These are phyloP conservation scores for Aspergillus piperis DNA, from an alignment of 2,329 filamentous ascomycete genomes.

Conservation along the genomic window DNA sequence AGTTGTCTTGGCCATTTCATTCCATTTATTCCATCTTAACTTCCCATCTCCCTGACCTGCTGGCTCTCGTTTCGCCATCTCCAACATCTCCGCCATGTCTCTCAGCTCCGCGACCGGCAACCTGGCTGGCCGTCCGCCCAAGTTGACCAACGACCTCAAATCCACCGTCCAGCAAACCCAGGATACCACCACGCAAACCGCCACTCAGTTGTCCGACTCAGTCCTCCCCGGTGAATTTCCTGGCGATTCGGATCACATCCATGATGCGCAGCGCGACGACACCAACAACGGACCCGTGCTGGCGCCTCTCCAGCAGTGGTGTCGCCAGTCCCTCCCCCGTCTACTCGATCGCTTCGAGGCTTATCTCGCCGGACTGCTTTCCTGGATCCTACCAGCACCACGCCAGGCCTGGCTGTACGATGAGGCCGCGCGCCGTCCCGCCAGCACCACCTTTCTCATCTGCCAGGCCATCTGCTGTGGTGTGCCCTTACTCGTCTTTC, in stretches of 20 bases:
- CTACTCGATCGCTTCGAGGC: slow-evolving; percentile 32
- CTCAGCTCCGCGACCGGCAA: slow-evolving; percentile 28
- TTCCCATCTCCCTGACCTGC: too few species aligned
- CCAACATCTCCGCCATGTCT: slow-evolving; percentile 21
- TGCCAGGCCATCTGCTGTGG: slow-evolving; percentile 38
- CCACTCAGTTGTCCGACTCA: slow-evolving; percentile 22
- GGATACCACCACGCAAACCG: slow-evolving; percentile 18
- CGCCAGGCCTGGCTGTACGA: slow-evolving; percentile 33
- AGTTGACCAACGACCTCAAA: slow-evolving; percentile 18
- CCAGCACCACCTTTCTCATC: slow-evolving; percentile 35
- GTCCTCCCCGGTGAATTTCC: slow-evolving; percentile 32
- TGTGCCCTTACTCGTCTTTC: slow-evolving; percentile 36
- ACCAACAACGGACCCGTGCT: slow-evolving; percentile 22
- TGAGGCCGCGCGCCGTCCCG: slow-evolving; percentile 30
- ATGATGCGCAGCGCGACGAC: slow-evolving; percentile 3
- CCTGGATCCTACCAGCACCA: slow-evolving; percentile 28
- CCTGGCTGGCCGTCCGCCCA: slow-evolving; percentile 22
- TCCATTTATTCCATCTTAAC: too few species aligned
- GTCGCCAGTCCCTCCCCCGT: slow-evolving; percentile 22
- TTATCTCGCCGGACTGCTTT: slow-evolving; percentile 25
- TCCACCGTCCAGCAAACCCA: slow-evolving; percentile 16
- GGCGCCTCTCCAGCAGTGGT: slow-evolving; percentile 19
- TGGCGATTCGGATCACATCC: slow-evolving; percentile 20
- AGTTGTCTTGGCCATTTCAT: too few species aligned
- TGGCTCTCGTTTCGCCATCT: too few species aligned